Base-by-base conservation (phyloP, 2,329 filamentous ascomycete genomes). In the Cytospora chrysosperma region DNA sequence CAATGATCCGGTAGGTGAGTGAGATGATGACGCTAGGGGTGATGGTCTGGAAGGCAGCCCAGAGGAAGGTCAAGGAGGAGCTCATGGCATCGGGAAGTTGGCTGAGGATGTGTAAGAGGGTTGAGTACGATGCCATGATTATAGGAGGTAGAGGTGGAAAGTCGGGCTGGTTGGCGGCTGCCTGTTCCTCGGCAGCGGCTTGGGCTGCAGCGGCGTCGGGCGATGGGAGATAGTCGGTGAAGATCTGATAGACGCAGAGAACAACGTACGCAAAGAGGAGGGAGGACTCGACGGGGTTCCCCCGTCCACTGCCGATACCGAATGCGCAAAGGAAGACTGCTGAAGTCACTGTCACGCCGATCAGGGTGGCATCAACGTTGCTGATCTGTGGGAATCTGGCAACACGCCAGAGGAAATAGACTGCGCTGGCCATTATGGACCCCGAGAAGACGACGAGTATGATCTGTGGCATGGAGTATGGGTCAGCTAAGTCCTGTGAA, bases 221-320 rank as follows among this genome's bases (percentile, higher is more conserved):
- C 5, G 91, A 93, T 3, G 95, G 93, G 69, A 94, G 87, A 77
- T 98, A 98, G 77, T 99, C 95, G 71, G 95, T 99, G 76, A 98
- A 98, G 75, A 98, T 98, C 76, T 99, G 95, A 79, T 98, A 99
- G 73, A 98, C 91, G 80, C 94, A 98, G 67, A 99, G 88, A n/a
- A 97, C 95, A 66, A 97, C 87, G 76, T 99, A 99, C 72, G 95
- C 94, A 73, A 99, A 98, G 64, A 99, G 84, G 13, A 99, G 81
- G 26, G 94, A 97, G 69, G 92, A 96, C 77, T 99, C 94, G 61
- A 98, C 91, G 2, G 94, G 92, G 72, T 97, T 99, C 66, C 95
- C 95, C 70, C 93, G 88, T 1, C 94, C 94, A 71, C 92, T 97
- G 66, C 91, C 91, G 70, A 98, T 97, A 28, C 95, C 95, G 82